Evolutionary conservation across 202 grass and related monocot genomes (phyloP).

Genomic region (Panicum virgatum): DNA sequence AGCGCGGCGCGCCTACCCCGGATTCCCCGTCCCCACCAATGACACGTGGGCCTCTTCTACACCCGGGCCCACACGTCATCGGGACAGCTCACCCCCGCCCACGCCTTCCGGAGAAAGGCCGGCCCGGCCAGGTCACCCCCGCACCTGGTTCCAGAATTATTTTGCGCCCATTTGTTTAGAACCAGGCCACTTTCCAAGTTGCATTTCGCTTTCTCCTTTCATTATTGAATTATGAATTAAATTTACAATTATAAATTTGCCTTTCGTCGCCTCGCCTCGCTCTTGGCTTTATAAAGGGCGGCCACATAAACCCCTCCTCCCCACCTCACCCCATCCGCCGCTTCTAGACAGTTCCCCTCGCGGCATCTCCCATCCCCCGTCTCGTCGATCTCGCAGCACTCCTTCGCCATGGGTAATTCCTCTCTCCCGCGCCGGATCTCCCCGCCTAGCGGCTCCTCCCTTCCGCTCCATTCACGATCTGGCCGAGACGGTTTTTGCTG

Average conservation of each 20-base stretch:
- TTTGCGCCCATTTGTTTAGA: not conserved
- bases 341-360: constrained; percentile 26
- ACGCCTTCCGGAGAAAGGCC: not conserved
- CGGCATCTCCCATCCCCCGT: not conserved
- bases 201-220: constrained; percentile 22
- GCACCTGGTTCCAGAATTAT: not conserved
- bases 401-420: constrained; percentile 60
- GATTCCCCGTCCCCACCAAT: rapidly evolving
- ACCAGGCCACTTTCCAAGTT: not conserved
- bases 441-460: not conserved
- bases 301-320: constrained; percentile 25
- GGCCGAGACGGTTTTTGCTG: not conserved
- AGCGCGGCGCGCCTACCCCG: not conserved
- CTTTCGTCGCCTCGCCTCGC: not conserved
- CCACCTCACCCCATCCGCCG: not conserved
- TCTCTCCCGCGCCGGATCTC: not conserved
- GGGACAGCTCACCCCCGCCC: not conserved
- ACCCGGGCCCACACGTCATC: constrained; percentile 4
- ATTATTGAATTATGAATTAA: not conserved
- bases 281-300: constrained; percentile 32
- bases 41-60: not conserved
- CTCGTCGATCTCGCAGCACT: constrained; percentile 6
- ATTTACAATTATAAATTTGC: not conserved
- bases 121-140: constrained; percentile 28
- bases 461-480: not conserved